These are phyloP conservation scores for Coemansia sp. DNA, from an alignment of 192 early-diverging fungal species.

Conservation along the genomic window DNA sequence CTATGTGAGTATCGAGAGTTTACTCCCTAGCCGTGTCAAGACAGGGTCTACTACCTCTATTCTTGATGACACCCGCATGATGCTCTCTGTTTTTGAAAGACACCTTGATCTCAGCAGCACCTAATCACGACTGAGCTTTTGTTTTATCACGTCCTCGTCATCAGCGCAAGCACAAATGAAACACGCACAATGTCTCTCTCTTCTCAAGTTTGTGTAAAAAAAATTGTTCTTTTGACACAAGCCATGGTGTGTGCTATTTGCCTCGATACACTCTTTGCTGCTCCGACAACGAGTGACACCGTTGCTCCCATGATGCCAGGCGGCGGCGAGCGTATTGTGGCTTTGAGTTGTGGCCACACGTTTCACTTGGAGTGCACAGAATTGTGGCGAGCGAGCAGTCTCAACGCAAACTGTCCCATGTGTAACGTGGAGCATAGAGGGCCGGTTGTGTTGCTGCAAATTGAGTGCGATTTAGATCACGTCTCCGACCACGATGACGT, in stretches of 20 bases:
- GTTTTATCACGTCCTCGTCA: neutral
- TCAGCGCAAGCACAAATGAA: no score
- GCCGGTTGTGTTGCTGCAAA: neutral
- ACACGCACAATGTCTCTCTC: no score
- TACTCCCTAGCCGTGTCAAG: no score
- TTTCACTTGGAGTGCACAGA: neutral
- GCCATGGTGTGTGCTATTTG: conserved; percentile 4
- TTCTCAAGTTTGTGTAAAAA: no score
- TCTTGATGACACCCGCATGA: no score
- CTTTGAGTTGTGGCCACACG: conserved; percentile 3
- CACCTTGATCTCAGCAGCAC: no score
- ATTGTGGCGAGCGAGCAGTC: neutral
- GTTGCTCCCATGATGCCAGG: neutral
- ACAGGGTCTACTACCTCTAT: no score
- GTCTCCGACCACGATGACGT: neutral
- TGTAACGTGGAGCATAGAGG: neutral
- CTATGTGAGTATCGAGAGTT: no score
- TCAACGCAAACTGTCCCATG: neutral
- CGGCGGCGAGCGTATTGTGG: neutral
- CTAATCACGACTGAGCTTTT: neutral
- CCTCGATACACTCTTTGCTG: neutral
- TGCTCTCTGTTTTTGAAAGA: no score
- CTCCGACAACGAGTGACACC: neutral
- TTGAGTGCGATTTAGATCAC: neutral
- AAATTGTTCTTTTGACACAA: neutral